phyloP scores from a whole-genome alignment of 2,329 filamentous ascomycete genomes.

The Pseudovirgaria hyperparasitica region DNA sequence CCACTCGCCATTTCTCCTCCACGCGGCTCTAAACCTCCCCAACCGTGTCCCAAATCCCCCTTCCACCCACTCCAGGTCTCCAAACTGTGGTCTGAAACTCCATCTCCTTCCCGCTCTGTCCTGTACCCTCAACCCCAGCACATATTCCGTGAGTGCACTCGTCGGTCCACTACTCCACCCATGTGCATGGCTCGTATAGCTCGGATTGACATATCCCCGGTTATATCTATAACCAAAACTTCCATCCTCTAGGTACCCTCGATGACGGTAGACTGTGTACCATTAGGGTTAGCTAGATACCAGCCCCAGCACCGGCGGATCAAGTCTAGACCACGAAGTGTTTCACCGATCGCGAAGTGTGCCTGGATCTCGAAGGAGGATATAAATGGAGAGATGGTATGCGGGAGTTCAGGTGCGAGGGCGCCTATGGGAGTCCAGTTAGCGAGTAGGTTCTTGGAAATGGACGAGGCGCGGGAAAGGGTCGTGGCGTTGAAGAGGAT shows the following conservation, averaged over 20 bases:
- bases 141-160: constrained; percentile 23
- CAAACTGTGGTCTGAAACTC: constrained; percentile 32
- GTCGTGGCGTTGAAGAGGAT: constrained; percentile 32
- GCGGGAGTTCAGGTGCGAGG: constrained; percentile 42
- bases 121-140: constrained; percentile 31
- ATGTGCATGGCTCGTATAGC: constrained; percentile 30
- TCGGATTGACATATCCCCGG: constrained; percentile 38
- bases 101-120: constrained; percentile 28
- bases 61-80: constrained; percentile 29
- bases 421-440: constrained; percentile 47
- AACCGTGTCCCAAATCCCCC: constrained; percentile 34
- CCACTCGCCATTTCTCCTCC: constrained; percentile 12
- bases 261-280: constrained; percentile 45
- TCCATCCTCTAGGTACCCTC: constrained; percentile 45
- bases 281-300: constrained; percentile 44
- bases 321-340: constrained; percentile 41
- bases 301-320: constrained; percentile 47
- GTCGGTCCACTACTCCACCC: constrained; percentile 28
- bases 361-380: constrained; percentile 47
- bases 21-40: constrained; percentile 27
- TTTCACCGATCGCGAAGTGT: constrained; percentile 36
- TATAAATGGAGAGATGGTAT: constrained; percentile 46
- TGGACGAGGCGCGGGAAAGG: constrained; percentile 22
- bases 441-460: constrained; percentile 32
- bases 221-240: constrained; percentile 44